phyloP scores from a whole-genome alignment of 2,329 filamentous ascomycete genomes.

The Harringtonia lauricola region DNA sequence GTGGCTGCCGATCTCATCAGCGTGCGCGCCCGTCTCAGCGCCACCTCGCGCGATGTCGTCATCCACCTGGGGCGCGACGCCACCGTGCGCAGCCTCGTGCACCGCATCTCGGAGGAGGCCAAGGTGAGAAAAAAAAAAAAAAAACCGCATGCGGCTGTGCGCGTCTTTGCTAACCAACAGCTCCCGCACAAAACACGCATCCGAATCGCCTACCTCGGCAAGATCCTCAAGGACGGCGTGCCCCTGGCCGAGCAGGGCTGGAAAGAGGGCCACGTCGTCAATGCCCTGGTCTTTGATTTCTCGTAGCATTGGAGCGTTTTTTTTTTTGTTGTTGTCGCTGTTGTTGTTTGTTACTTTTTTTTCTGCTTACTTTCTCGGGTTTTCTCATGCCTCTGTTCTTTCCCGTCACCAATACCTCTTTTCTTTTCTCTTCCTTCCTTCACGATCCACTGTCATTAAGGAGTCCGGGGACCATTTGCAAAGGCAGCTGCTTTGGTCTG shows the following conservation, averaged over 20 bases:
- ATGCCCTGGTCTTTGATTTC: slow-evolving; percentile 55
- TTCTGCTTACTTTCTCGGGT: background rate
- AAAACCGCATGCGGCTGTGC: no score
- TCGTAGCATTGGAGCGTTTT: background rate
- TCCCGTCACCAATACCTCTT: background rate
- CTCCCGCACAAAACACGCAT: slow-evolving; percentile 48
- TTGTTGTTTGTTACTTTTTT: background rate
- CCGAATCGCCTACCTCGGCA: slow-evolving; percentile 70
- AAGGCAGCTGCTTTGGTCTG: no score
- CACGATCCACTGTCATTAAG: no score
- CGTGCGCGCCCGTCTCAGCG: slow-evolving; percentile 54
- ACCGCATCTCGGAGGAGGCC: slow-evolving; percentile 51
- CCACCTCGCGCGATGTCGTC: slow-evolving; percentile 52
- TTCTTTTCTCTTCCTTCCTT: background rate
- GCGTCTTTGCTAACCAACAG: slow-evolving; percentile 29
- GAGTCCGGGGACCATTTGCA: no score
- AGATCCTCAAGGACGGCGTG: slow-evolving; percentile 58
- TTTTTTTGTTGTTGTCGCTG: background rate
- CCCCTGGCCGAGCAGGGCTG: slow-evolving; percentile 62
- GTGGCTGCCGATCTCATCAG: slow-evolving; percentile 31
- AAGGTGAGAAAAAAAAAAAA: no score
- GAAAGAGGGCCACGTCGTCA: slow-evolving; percentile 64
- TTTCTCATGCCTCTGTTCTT: background rate
- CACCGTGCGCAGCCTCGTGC: slow-evolving; percentile 50
- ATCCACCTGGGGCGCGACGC: slow-evolving; percentile 49